These are phyloP conservation scores for Pugionium dolabratum DNA, from an alignment of 345 rosid genomes.

Conservation along the genomic window DNA sequence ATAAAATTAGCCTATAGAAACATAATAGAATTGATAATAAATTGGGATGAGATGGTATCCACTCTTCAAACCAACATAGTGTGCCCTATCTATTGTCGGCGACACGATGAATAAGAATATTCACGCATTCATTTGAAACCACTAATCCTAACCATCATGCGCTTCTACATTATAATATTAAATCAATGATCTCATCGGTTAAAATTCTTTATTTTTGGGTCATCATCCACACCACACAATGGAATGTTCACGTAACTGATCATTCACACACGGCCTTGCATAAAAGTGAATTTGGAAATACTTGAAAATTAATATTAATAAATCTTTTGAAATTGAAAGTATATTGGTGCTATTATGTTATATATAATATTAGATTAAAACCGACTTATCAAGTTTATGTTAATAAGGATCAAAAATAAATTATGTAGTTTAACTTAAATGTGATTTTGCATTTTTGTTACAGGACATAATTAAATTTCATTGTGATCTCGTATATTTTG, in stretches of 20 bases:
- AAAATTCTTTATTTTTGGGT: neutral
- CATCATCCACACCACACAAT: slow-evolving; percentile 16
- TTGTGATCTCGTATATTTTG: too few relatives aligned
- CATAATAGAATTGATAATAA: slow-evolving; percentile 6
- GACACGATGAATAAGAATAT: slow-evolving; percentile 33
- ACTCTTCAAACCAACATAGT: slow-evolving; percentile 37
- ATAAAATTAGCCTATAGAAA: slow-evolving; percentile 5
- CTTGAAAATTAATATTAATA: neutral
- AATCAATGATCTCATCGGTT: slow-evolving; percentile 6
- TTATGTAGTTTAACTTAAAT: too few relatives aligned
- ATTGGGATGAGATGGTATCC: slow-evolving; percentile 38
- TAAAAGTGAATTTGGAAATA: neutral
- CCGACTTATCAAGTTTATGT: too few relatives aligned
- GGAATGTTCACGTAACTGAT: slow-evolving; percentile 17
- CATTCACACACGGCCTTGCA: slow-evolving; percentile 9
- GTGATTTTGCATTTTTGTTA: too few relatives aligned
- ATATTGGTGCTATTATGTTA: too few relatives aligned
- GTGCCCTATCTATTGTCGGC: slow-evolving; percentile 25
- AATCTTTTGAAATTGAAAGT: neutral
- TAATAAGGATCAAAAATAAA: too few relatives aligned
- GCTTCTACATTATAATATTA: slow-evolving; percentile 19
- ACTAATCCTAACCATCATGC: slow-evolving; percentile 29
- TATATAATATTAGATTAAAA: too few relatives aligned
- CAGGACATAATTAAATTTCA: too few relatives aligned
- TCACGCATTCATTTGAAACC: slow-evolving; percentile 32